A percentile compares a stretch with the other conserved stretches of the same genome.
Conservation (phyloP, 495 filamentous ascomycete species). For the Xylaria bambusicola region DNA sequence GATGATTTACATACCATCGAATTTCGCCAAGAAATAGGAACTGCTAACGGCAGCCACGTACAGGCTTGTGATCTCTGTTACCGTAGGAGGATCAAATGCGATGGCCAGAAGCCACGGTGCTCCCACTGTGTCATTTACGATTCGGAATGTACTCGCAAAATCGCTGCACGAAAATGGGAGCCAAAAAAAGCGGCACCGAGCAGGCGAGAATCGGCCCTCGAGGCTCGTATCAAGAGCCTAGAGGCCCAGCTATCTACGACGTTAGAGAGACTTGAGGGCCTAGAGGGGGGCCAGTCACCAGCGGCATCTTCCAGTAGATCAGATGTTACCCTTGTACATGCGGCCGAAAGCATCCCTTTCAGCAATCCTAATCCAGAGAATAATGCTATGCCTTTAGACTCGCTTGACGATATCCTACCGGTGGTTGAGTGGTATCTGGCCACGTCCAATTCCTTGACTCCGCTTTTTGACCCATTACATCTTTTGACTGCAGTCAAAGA, state of each 20-base stretch:
- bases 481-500: conserved; percentile 12
- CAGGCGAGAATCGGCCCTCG: neutral
- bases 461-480: conserved; percentile 14
- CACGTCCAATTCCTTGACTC: conserved; percentile 11
- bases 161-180: neutral
- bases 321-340: neutral
- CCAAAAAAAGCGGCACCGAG: neutral
- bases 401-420: conserved; percentile 10
- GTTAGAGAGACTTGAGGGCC: neutral
- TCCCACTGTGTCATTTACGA: conserved; percentile 19
- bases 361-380: neutral
- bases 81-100: conserved; percentile 19
- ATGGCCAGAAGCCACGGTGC: conserved; percentile 17
- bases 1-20: too few relatives aligned
- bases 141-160: conserved; percentile 17
- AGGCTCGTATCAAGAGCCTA: conserved; percentile 4
- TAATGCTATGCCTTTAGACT: conserved; percentile 3
- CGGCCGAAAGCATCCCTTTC: neutral
- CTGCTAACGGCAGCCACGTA: neutral
- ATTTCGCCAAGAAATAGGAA: too few relatives aligned
- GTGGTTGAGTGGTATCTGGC: conserved; percentile 18
- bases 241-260: conserved; percentile 4
- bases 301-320: neutral
- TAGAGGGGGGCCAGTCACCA: neutral
- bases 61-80: conserved; percentile 23